phyloP scores from a whole-genome alignment of 1,284 basidiomycete genomes.

The Clitocybe nebularis region DNA sequence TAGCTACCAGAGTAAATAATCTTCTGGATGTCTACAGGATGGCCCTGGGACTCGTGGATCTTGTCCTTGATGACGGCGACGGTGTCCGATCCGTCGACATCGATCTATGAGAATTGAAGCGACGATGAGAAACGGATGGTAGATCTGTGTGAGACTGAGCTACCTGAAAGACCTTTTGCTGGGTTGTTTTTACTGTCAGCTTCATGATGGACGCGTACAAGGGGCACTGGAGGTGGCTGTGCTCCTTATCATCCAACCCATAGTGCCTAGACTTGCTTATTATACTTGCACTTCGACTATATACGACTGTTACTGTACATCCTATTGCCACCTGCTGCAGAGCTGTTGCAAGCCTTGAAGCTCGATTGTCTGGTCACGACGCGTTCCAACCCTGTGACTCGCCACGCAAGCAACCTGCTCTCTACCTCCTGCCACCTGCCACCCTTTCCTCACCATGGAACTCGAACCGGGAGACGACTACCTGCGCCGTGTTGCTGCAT shows the following conservation, averaged over 20 bases:
- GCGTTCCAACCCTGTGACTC: no score
- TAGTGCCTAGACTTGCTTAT: not conserved
- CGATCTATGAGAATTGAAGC: slow-evolving; percentile 51
- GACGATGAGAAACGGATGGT: not conserved
- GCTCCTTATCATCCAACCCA: slow-evolving; percentile 6
- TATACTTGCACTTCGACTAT: no score
- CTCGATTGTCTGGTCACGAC: no score
- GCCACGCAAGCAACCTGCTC: slow-evolving; percentile 12
- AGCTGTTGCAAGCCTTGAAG: no score
- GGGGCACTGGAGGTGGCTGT: slow-evolving; percentile 18
- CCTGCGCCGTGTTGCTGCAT: slow-evolving; percentile 61
- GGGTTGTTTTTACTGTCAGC: slow-evolving; percentile 90
- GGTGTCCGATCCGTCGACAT: slow-evolving; percentile 75
- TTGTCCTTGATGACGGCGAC: slow-evolving; percentile 82
- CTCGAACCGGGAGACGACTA: slow-evolving; percentile 71
- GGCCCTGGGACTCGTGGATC: slow-evolving; percentile 77
- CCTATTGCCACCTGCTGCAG: no score
- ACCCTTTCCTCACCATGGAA: slow-evolving; percentile 41
- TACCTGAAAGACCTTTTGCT: slow-evolving; percentile 84
- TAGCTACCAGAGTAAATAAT: slow-evolving; percentile 87
- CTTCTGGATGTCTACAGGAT: slow-evolving; percentile 78
- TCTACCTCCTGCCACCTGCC: slow-evolving; percentile 13
- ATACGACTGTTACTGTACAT: no score
- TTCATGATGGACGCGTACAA: slow-evolving; percentile 60
- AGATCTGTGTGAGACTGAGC: slow-evolving; percentile 9